Evolutionary conservation across 441 rosid species (phyloP).

Genomic region (Jatropha multifida): DNA sequence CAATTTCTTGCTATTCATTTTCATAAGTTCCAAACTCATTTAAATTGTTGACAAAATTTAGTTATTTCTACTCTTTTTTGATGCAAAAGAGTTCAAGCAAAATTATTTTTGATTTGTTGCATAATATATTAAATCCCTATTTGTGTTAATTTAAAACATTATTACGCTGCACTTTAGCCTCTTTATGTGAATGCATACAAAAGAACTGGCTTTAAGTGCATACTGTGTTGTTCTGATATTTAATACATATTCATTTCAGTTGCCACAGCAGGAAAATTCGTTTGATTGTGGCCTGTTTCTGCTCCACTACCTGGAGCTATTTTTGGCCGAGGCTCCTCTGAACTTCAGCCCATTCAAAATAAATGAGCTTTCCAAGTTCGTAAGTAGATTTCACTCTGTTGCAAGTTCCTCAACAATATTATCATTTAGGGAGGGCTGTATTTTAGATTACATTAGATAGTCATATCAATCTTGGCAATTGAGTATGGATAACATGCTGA

Average conservation of each 20-base stretch:
- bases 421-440: background rate
- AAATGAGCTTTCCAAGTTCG: conserved; percentile 43
- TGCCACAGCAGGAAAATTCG: conserved; percentile 87
- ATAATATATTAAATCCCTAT: background rate
- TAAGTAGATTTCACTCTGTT: conserved; percentile 36
- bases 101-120: background rate
- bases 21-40: background rate
- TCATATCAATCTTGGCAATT: conserved; percentile 11
- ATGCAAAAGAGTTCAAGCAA: background rate
- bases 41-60: background rate
- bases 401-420: conserved; percentile 3
- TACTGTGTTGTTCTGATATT: conserved; percentile 24
- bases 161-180: background rate
- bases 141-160: background rate
- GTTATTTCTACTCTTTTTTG: background rate
- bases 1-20: background rate
- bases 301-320: conserved; percentile 78
- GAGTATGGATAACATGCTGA: background rate
- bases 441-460: conserved; percentile 4
- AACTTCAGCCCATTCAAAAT: conserved; percentile 57
- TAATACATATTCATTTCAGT: conserved; percentile 42
- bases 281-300: conserved; percentile 86
- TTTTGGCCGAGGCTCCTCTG: conserved; percentile 62
- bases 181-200: background rate
- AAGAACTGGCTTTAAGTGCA: conserved; percentile 13